Evolutionary conservation across 257 asterid species (phyloP), one percentile per base, ranked within the genome.

Genomic region (Linaria vulgaris): DNA sequence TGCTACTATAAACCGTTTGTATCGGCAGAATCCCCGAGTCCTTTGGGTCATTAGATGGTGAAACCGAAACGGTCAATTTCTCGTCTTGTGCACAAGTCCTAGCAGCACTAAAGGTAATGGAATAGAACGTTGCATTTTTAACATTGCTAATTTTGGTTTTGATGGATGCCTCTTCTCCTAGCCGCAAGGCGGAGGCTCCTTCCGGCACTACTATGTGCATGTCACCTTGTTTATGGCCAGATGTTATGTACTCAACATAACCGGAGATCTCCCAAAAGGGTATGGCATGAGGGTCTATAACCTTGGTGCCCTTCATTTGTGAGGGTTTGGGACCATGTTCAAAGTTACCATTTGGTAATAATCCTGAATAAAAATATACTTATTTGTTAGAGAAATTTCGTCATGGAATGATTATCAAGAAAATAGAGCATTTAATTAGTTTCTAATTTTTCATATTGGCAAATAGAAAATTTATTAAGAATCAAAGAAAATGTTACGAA

Each of bases 71-170:
- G 12, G 83, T 88, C 34, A 88, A 43, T 39, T 41, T 55, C 74
- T 85, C 96, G 15, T 87, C 95, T 64, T 90, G 96, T 1, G 88
- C 95, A 61, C 97, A 90, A 1, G 96, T 90, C 48, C 96, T 76
- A 0, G 86, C 91, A 0, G 94, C 89, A 60, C 78, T 72, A 45
- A 90, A 88, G 0, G 97, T 80, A 8, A 90, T 16, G 0, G 97
- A 71, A 55, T 90, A 82, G 30, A 82, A 88, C 41, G 47, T 64
- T 4, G 88, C 86, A 0, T 57, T 76, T 6, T 61, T 66, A 0
- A 77, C 85, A 55, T 64, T 74, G 21, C 37, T 38, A 8, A 79
- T 63, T 12, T 61, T 82, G 5, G 92, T 85, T 76, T 78, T 90
- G 54, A 88, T 76, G 6, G 82, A 83, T 0, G 97, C 86, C 39